These are phyloP conservation scores for Spathaspora gorwiae DNA, from an alignment of 805 yeast genomes.

Conservation along the genomic window DNA sequence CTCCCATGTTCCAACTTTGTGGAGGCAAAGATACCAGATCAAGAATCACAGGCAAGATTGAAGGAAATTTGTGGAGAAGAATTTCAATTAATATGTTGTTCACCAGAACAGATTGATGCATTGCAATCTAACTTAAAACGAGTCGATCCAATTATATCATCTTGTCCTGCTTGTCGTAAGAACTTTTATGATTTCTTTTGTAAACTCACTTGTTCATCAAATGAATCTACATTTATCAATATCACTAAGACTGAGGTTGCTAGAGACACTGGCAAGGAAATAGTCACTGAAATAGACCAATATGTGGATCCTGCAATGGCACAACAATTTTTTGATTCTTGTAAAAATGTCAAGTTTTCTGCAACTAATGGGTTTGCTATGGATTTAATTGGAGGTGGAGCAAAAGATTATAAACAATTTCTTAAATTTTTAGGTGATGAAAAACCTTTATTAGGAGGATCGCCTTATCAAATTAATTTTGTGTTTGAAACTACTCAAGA, in stretches of 20 bases:
- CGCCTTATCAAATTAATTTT: constrained; percentile 90
- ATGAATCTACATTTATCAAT: constrained; percentile 71
- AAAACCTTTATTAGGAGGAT: constrained; percentile 90
- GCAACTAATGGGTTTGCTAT: constrained; percentile 95
- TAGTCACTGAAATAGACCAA: constrained; percentile 70
- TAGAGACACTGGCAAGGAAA: constrained; percentile 44
- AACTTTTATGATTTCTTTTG: constrained; percentile 84
- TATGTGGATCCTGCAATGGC: constrained; percentile 61
- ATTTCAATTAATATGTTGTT: constrained; percentile 61
- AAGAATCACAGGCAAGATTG: constrained; percentile 42
- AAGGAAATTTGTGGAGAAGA: constrained; percentile 64
- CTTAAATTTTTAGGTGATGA: constrained; percentile 90
- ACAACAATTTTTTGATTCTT: constrained; percentile 65
- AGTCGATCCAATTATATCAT: constrained; percentile 38
- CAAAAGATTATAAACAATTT: constrained; percentile 64
- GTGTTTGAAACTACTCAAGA: constrained; percentile 34
- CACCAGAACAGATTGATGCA: constrained; percentile 52
- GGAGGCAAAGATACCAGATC: constrained; percentile 44
- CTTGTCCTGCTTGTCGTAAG: constrained; percentile 84
- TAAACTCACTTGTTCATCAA: constrained; percentile 84
- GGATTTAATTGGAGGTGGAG: constrained; percentile 99
- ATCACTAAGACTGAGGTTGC: constrained; percentile 52
- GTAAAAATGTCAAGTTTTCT: constrained; percentile 83
- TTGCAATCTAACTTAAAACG: constrained; percentile 49
- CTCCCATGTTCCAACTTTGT: constrained; percentile 71